phyloP scores from a whole-genome alignment of 805 yeast species.

The Ogataea haglerorum region DNA sequence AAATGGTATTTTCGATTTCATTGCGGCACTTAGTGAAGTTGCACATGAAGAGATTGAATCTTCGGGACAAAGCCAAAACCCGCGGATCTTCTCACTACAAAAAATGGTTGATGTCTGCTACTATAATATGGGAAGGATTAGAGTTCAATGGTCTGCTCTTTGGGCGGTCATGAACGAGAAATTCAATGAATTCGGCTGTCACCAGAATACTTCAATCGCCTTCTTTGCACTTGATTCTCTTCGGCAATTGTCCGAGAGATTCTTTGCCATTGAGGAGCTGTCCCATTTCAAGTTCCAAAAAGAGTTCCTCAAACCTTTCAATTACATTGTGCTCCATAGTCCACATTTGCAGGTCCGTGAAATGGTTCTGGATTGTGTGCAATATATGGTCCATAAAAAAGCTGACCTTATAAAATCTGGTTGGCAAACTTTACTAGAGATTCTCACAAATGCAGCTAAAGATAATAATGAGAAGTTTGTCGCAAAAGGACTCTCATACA shows the following conservation, averaged over 20 bases:
- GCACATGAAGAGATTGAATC: conserved; percentile 89
- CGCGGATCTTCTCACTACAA: conserved; percentile 88
- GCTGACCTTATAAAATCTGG: conserved; percentile 81
- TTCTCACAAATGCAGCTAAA: conserved; percentile 70
- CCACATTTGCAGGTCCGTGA: conserved; percentile 70
- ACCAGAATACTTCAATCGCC: conserved; percentile 69
- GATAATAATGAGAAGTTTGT: conserved; percentile 59
- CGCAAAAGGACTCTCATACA: conserved; percentile 57
- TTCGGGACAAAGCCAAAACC: conserved; percentile 75
- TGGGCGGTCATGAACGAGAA: conserved; percentile 94
- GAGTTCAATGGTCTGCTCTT: conserved; percentile 93
- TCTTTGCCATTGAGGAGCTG: conserved; percentile 89
- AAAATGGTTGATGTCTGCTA: conserved; percentile 97
- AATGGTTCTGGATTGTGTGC: conserved; percentile 85
- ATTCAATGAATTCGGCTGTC: conserved; percentile 82
- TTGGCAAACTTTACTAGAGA: conserved; percentile 86
- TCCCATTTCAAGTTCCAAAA: conserved; percentile 94
- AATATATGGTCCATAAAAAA: conserved; percentile 78
- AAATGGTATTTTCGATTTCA: conserved; percentile 81
- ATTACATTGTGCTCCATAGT: conserved; percentile 68
- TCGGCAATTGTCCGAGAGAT: conserved; percentile 88
- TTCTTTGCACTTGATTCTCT: conserved; percentile 92
- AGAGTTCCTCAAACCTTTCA: conserved; percentile 89
- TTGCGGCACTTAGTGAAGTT: conserved; percentile 80
- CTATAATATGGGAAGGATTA: conserved; percentile 93